Percentiles rank a stretch among this genome's conserved stretches.
Evolutionary conservation across 148 eudicot genomes (phyloP).

Genomic region (Spergularia bocconei): DNA sequence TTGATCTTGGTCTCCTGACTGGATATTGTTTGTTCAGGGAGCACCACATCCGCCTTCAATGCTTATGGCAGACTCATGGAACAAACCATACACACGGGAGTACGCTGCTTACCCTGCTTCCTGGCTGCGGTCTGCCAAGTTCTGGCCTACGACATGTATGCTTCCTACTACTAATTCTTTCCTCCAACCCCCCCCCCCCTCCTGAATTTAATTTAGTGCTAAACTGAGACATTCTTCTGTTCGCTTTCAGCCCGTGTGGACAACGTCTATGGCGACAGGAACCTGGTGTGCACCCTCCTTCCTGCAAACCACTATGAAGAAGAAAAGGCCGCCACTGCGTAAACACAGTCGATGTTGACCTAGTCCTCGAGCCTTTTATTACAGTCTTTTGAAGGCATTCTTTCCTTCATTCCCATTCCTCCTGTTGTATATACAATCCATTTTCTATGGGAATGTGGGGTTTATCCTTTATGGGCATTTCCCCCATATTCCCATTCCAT

Average conservation of each 20-base stretch:
- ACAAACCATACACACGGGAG: constrained; percentile 91
- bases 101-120: constrained; percentile 95
- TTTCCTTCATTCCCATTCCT: constrained; percentile 14
- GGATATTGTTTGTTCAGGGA: constrained; percentile 51
- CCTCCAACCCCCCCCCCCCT: neutral
- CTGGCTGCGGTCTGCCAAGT: constrained; percentile 85
- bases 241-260: constrained; percentile 70
- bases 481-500: neutral
- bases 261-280: constrained; percentile 96
- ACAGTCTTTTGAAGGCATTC: neutral
- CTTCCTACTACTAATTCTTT: constrained; percentile 1
- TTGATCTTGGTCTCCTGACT: neutral
- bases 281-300: constrained; percentile 90
- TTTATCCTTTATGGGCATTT: neutral
- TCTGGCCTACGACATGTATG: constrained; percentile 95
- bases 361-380: neutral
- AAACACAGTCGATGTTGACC: constrained; percentile 12
- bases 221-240: neutral
- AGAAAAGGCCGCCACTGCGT: constrained; percentile 85
- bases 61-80: constrained; percentile 96
- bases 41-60: constrained; percentile 95
- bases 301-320: constrained; percentile 69
- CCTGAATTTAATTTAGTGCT: neutral
- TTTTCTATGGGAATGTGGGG: neutral
- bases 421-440: constrained; percentile 29